A percentile compares a stretch with the other conserved stretches of the same genome.
Conservation (phyloP, 257 asterid species). For the Rubia yunnanensis region DNA sequence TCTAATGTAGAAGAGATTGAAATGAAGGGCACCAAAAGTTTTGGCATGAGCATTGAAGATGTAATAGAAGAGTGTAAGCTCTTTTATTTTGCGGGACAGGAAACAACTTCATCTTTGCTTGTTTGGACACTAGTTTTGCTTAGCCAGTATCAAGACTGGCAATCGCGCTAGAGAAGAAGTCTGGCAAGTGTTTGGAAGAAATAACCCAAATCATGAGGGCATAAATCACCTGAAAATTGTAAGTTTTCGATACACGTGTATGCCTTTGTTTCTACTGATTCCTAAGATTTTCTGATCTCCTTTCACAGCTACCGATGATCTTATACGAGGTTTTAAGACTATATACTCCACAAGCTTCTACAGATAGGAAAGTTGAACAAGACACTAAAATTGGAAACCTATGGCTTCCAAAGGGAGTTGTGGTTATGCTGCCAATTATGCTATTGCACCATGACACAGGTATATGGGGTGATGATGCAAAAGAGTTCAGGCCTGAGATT, state of each 20-base stretch:
- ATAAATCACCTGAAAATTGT: constrained; percentile 10
- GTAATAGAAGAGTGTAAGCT: constrained; percentile 8
- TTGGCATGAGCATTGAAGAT: constrained; percentile 8
- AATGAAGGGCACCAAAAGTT: background rate
- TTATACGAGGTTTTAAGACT: constrained; percentile 15
- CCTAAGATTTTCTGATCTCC: background rate
- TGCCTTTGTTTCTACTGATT: background rate
- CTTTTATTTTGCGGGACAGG: constrained; percentile 6
- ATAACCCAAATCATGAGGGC: background rate
- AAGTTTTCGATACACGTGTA: background rate
- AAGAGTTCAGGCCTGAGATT: constrained; percentile 18
- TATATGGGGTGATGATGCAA: background rate
- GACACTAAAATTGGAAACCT: constrained; percentile 1
- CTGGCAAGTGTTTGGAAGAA: background rate
- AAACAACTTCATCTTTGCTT: constrained; percentile 2
- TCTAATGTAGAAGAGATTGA: background rate
- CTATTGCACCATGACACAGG: background rate
- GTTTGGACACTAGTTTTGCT: constrained; percentile 5
- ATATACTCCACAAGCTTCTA: background rate
- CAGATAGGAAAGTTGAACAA: background rate
- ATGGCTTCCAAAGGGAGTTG: background rate
- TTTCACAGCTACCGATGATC: constrained; percentile 12
- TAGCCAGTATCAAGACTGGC: constrained; percentile 2
- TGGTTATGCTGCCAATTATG: background rate
- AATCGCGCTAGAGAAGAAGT: constrained; percentile 7